A percentile compares a stretch with the other conserved stretches of the same genome.
Evolutionary conservation across 2,329 filamentous ascomycete species (phyloP).

Genomic region (Trichoderma sp.): DNA sequence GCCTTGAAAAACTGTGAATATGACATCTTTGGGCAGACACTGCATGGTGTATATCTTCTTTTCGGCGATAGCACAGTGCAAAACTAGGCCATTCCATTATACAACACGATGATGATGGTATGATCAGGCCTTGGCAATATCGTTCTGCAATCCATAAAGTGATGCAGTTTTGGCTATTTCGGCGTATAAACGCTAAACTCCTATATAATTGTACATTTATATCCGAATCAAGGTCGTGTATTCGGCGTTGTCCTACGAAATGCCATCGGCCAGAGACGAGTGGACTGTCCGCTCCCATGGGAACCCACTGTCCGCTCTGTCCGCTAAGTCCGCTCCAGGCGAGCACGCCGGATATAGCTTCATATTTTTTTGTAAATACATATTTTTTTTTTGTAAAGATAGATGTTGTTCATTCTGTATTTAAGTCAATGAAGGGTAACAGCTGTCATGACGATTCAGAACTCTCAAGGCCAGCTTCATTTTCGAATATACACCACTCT

Average conservation of each 20-base stretch:
- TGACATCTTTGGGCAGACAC: background rate
- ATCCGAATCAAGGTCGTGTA: background rate
- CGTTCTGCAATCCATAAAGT: fast-evolving
- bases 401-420: background rate
- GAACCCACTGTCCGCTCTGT: background rate
- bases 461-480: background rate
- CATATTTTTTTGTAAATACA: background rate
- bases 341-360: background rate
- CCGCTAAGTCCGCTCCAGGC: background rate
- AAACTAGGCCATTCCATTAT: background rate
- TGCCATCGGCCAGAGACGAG: background rate
- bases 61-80: background rate
- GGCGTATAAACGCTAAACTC: background rate
- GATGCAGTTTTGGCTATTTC: background rate
- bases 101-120: background rate
- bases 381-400: background rate
- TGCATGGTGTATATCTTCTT: background rate
- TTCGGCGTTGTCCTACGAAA: background rate
- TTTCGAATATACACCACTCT: background rate
- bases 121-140: background rate
- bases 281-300: background rate
- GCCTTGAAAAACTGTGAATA: fast-evolving
- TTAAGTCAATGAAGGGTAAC: background rate
- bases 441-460: background rate
- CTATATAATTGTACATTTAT: background rate